These are phyloP conservation scores for Globisporangium yorkense DNA, from an alignment of 352 stramenopile genomes.

Conservation along the genomic window DNA sequence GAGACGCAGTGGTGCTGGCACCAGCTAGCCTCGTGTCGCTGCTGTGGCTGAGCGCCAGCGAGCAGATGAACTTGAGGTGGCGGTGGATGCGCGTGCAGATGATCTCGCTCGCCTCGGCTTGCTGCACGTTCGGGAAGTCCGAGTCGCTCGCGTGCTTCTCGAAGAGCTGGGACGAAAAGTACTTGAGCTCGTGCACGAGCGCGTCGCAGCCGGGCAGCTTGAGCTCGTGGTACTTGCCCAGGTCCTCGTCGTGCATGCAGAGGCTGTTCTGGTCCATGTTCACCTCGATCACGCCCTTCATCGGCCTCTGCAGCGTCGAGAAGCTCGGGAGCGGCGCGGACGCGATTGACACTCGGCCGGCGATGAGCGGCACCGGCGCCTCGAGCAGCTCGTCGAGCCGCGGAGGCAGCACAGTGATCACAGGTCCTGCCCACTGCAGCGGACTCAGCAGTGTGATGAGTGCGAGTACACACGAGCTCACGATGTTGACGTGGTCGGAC, in stretches of 20 bases:
- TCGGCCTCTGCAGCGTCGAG: conserved; percentile 48
- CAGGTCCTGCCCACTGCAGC: conserved; percentile 68
- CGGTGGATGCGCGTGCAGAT: conserved; percentile 57
- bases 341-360: conserved; percentile 60
- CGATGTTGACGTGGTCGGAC: conserved; percentile 66
- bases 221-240: conserved; percentile 66
- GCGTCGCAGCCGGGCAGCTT: conserved; percentile 70
- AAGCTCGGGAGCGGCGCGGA: conserved; percentile 37
- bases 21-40: background rate
- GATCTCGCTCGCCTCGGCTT: conserved; percentile 64
- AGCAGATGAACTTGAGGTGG: conserved; percentile 59
- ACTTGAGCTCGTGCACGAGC: conserved; percentile 62
- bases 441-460: conserved; percentile 63
- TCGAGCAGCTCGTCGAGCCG: conserved; percentile 68
- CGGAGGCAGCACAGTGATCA: conserved; percentile 67
- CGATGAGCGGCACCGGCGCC: conserved; percentile 70
- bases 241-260: conserved; percentile 72
- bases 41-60: conserved; percentile 32
- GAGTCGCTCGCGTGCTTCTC: conserved; percentile 33
- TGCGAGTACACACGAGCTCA: conserved; percentile 70
- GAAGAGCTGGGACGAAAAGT: conserved; percentile 49
- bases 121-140: conserved; percentile 64
- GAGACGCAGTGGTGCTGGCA: too few relatives aligned
- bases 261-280: conserved; percentile 77
- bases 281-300: conserved; percentile 75